Conservation (phyloP, 2,329 filamentous ascomycete species). For the Cercospora janseana region DNA sequence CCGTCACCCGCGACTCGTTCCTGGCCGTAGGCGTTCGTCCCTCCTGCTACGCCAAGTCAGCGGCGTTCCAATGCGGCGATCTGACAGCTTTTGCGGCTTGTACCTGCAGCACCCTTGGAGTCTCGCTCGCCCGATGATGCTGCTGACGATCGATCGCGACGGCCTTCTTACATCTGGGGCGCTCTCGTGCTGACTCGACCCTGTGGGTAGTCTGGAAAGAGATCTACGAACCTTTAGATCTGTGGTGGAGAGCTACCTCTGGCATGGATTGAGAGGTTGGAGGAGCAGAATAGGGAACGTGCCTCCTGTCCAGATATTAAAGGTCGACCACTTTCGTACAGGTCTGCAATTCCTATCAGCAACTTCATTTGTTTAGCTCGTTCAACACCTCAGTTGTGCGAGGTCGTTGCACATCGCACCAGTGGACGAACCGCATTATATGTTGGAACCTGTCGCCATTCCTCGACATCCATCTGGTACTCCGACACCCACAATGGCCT, state of each 20-base stretch:
- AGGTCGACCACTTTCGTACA: slow-evolving; percentile 11
- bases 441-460: slow-evolving; percentile 20
- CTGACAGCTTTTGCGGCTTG: slow-evolving; percentile 4
- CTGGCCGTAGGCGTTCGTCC: slow-evolving; percentile 20
- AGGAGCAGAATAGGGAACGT: slow-evolving; percentile 7
- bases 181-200: slow-evolving; percentile 13
- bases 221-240: slow-evolving; percentile 10
- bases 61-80: slow-evolving; percentile 14
- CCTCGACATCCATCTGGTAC: slow-evolving; percentile 8
- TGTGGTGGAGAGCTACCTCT: slow-evolving; percentile 2
- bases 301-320: slow-evolving; percentile 13
- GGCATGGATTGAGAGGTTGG: slow-evolving; percentile 10
- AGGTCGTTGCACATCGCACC: slow-evolving; percentile 1
- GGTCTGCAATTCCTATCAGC: slow-evolving; percentile 2
- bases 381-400: slow-evolving; percentile 2
- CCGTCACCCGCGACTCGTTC: slow-evolving; percentile 18
- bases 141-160: slow-evolving; percentile 5
- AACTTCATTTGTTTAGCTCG: slow-evolving; percentile 3
- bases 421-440: slow-evolving; percentile 2
- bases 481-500: slow-evolving; percentile 9
- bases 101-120: slow-evolving; percentile 9
- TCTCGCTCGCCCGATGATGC: slow-evolving; percentile 11
- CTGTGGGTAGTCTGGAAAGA: slow-evolving; percentile 5
- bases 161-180: not conserved
- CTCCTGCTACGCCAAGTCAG: slow-evolving; percentile 18